Percentiles rank a stretch among this genome's conserved stretches.
phyloP scores from a whole-genome alignment of 2,329 filamentous ascomycete species.

The Epichloe amarillans region DNA sequence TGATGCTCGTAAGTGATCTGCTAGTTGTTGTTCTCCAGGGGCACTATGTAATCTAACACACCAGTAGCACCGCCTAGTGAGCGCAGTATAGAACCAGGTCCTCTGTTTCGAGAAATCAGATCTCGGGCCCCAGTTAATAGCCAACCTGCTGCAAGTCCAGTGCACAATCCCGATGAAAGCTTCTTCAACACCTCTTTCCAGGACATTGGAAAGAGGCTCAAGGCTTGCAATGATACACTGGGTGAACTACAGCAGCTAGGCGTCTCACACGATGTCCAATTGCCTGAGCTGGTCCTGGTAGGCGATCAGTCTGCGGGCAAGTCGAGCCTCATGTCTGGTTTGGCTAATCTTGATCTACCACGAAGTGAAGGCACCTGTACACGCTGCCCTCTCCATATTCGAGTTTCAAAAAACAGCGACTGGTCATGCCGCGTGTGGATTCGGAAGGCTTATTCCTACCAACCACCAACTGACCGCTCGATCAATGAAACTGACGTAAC shows the following conservation, averaged over 20 bases:
- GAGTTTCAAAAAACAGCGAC: slow-evolving; percentile 41
- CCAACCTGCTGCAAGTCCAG: slow-evolving; percentile 8
- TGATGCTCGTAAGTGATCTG: slow-evolving; percentile 23
- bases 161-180: slow-evolving; percentile 19
- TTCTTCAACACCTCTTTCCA: slow-evolving; percentile 31
- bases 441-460: slow-evolving; percentile 48
- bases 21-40: neutral
- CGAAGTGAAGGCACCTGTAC: slow-evolving; percentile 64
- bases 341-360: slow-evolving; percentile 58
- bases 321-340: slow-evolving; percentile 52
- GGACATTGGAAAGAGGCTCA: slow-evolving; percentile 49
- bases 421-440: slow-evolving; percentile 61
- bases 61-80: slow-evolving; percentile 25
- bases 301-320: slow-evolving; percentile 82
- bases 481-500: slow-evolving; percentile 36
- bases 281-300: slow-evolving; percentile 71
- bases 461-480: slow-evolving; percentile 23
- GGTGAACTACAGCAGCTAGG: slow-evolving; percentile 58
- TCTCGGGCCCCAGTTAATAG: slow-evolving; percentile 11
- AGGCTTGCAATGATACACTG: slow-evolving; percentile 51
- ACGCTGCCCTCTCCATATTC: slow-evolving; percentile 67
- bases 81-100: slow-evolving; percentile 20
- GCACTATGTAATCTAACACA: slow-evolving; percentile 2
- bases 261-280: slow-evolving; percentile 53
- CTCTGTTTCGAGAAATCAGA: slow-evolving; percentile 25